Base-by-base conservation (phyloP, 2,329 filamentous ascomycete genomes). In the Rutstroemia sp. region DNA sequence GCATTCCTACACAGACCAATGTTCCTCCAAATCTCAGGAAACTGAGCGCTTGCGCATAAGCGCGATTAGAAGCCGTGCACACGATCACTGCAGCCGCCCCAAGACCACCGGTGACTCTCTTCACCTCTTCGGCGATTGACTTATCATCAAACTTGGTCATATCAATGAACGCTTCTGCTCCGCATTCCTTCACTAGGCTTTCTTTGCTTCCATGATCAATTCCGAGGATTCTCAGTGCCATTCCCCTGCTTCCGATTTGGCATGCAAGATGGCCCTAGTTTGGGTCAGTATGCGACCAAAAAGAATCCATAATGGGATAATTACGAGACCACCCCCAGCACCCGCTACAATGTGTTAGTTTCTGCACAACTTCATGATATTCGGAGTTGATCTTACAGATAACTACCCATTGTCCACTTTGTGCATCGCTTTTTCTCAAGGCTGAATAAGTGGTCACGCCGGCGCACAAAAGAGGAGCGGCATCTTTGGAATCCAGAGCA, bases 381-480 rank as follows among this genome's bases (percentile, higher is more conserved):
- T 48, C 56, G 55, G 58, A 59, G 48, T 53, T 23, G 47, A 51
- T 51, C 63, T 57, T 63, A 68, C 65, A 54, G 54, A 68, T 67
- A 16, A 67, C 64, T 17, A 67, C 66, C 64, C 64, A 70, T 60
- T 70, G 64, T 30, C 67, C 67, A 54, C 64, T 64, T 48, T 78
- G 74, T 2, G 81, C 81, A 42, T 76, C 75, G 56, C 77, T 78
- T 65, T 85, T 85, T 55, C 80, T 78, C 46, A 88, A 75, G 21
- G 83, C 84, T 3, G 79, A 72, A 71, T 87, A 87, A n/a, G 82
- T 79, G 1, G 84, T 87, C 14, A 87, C 76, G 27, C 84, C 85
- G 14, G 83, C 84, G 69, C 84, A 88, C 52, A 87, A 76, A 73
- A 88, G 77, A 0, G 84, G 85, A 1, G 85, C 85, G 0, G 85